A percentile compares a stretch with the other conserved stretches of the same genome.
Conservation (phyloP, 202 grass and related monocot species). For the Thinopyrum obtusiflorum region DNA sequence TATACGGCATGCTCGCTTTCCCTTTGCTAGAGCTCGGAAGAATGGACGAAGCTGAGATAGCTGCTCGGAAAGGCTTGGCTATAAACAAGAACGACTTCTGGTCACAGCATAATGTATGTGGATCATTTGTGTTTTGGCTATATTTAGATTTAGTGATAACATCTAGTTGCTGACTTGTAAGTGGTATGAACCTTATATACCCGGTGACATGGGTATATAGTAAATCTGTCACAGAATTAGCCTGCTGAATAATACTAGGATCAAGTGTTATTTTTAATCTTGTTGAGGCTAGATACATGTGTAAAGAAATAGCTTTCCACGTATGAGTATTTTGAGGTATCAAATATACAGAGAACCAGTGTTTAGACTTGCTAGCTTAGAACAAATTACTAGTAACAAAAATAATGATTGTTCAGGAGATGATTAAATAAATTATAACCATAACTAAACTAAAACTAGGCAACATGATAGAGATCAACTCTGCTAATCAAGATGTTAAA, state of each 20-base stretch:
- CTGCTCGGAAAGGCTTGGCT: conserved; percentile 64
- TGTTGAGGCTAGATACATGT: neutral
- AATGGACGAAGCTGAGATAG: conserved; percentile 60
- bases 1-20: conserved; percentile 77
- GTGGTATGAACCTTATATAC: neutral
- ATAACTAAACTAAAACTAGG: neutral
- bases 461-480: neutral
- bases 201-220: neutral
- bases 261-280: neutral
- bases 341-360: neutral
- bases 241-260: neutral
- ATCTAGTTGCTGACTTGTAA: neutral
- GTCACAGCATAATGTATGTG: conserved; percentile 75
- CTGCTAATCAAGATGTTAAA: neutral
- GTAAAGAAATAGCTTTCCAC: neutral
- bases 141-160: neutral
- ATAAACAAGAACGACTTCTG: conserved; percentile 64
- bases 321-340: neutral
- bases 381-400: neutral
- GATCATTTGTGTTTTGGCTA: neutral
- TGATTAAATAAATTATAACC: neutral
- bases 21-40: conserved; percentile 67
- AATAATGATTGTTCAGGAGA: neutral
- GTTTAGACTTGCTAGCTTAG: neutral
- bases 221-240: neutral